A percentile compares a stretch with the other conserved stretches of the same genome.
These are phyloP conservation scores for Echinochloa phyllopogon DNA, from an alignment of 176 grass and related monocot genomes.

Conservation along the genomic window DNA sequence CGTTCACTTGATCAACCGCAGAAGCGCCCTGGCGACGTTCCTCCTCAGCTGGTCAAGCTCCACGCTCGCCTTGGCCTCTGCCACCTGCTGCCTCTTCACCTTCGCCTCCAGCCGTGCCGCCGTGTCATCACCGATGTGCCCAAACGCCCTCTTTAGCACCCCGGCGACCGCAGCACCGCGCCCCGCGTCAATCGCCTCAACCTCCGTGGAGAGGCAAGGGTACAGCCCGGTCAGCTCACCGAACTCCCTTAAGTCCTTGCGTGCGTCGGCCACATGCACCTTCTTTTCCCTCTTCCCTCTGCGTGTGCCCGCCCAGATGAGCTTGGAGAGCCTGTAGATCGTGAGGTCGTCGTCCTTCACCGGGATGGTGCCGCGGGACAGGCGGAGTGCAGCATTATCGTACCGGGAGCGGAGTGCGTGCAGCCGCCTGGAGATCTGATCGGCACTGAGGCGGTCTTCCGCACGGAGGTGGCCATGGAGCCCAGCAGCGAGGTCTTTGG, in stretches of 20 bases:
- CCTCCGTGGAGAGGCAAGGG: slow-evolving; percentile 33
- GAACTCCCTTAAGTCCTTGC: not conserved
- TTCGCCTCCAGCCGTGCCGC: slow-evolving; percentile 41
- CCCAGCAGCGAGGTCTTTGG: not conserved
- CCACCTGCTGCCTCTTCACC: slow-evolving; percentile 18
- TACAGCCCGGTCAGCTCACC: not conserved
- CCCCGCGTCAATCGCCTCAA: not conserved
- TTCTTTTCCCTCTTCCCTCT: not conserved
- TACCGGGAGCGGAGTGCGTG: not conserved
- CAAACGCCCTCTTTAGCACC: not conserved
- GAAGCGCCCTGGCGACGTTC: not conserved
- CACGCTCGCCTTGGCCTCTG: not conserved
- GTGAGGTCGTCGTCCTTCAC: slow-evolving; percentile 3
- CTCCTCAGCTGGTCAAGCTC: not conserved
- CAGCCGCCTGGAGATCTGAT: not conserved
- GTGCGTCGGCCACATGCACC: not conserved
- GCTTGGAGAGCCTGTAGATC: slow-evolving; percentile 38
- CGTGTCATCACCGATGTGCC: slow-evolving; percentile 8
- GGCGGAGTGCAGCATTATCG: not conserved
- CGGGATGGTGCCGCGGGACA: slow-evolving; percentile 20
- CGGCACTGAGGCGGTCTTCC: not conserved
- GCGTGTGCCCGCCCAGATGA: slow-evolving; percentile 15
- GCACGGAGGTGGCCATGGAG: not conserved
- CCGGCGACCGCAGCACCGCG: not conserved
- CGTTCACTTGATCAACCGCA: not conserved